phyloP scores from a whole-genome alignment of 495 filamentous ascomycete species.

The Bombardia bombarda region DNA sequence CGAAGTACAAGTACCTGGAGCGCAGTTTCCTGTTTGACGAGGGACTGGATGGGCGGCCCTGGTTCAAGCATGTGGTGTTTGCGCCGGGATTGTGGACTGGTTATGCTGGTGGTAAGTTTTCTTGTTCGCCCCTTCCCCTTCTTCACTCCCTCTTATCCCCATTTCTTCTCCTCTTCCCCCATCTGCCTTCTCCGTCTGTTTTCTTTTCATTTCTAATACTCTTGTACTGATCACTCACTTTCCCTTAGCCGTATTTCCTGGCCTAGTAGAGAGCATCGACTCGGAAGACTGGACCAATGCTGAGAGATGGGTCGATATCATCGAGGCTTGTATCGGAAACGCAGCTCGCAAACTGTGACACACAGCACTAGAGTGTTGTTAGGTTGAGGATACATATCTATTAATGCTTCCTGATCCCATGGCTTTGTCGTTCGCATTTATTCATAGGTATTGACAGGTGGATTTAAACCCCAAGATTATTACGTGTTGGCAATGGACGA shows the following conservation, averaged over 20 bases:
- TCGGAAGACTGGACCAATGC: constrained; percentile 64
- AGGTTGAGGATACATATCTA: too few species aligned
- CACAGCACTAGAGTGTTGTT: too few species aligned
- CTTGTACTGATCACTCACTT: too few species aligned
- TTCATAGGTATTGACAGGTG: too few species aligned
- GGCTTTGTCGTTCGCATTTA: too few species aligned
- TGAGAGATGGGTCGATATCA: constrained; percentile 69
- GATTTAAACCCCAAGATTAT: too few species aligned
- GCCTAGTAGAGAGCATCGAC: constrained; percentile 78
- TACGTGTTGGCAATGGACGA: too few species aligned
- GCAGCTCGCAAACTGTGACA: neutral
- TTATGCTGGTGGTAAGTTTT: constrained; percentile 58
- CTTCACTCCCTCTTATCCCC: constrained; percentile 32
- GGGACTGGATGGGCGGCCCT: constrained; percentile 74
- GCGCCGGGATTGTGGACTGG: constrained; percentile 85
- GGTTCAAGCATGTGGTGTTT: constrained; percentile 93
- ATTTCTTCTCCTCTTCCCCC: constrained; percentile 88
- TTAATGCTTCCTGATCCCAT: too few species aligned
- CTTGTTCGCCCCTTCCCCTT: neutral
- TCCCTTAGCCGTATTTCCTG: constrained; percentile 71
- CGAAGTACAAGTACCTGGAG: constrained; percentile 71
- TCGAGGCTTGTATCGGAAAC: constrained; percentile 55
- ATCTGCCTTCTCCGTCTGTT: too few species aligned
- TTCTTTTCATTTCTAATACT: too few species aligned
- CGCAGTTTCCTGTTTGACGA: constrained; percentile 68